Evolutionary conservation across 2,329 filamentous ascomycete species (phyloP), one percentile per base, ranked within the genome.

Genomic region (Paecilomyces niveus): DNA sequence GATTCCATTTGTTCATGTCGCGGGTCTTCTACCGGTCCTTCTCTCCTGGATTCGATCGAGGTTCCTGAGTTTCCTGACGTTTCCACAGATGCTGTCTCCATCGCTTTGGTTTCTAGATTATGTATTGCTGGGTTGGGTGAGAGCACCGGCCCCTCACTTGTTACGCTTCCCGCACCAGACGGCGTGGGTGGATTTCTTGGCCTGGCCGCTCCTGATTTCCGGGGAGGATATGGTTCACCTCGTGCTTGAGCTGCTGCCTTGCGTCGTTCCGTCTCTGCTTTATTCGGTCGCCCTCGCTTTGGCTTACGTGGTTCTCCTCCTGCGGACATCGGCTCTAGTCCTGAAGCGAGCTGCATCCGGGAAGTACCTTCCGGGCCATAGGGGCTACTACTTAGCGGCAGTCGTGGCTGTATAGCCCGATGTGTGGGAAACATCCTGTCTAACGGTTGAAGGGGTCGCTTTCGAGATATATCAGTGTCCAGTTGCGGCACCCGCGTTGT

Each of bases 271-370:
- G 70, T 67, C 59, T 77, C 75, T 33, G 67, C 68, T 65, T 77
- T 77, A 61, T 68, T 77, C 59, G 75, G 75, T 15, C 75, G 72
- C n/a, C 75, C 75, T 57, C 75, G 68, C 71, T 76, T 76, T 52
- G 72, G 68, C n/a, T n/a, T n/a, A 57, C 69, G 73, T 33, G 70
- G 72, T 54, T 76, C 72, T 39, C 68, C 67, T 35, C 51, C 58
- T 59, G 63, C 63, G 22, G 60, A 50, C 21, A 60, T 39, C 26
- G 58, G 59, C 29, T 74, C 73, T 11, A 70, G 59, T 24, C 68
- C 61, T 15, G 73, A 73, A 22, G 74, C 74, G 26, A 74, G 63
- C 52, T 71, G 70, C 21, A 68, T 67, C 0, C 72, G 69, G 13
- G 68, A 64, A 13, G 68, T 65, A 59, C 68, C 70, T 63, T 74